Evolutionary conservation across 768 basidiomycete genomes (phyloP), one percentile per base, ranked within the genome.

Genomic region (Hygrophoropsis aurantiaca): DNA sequence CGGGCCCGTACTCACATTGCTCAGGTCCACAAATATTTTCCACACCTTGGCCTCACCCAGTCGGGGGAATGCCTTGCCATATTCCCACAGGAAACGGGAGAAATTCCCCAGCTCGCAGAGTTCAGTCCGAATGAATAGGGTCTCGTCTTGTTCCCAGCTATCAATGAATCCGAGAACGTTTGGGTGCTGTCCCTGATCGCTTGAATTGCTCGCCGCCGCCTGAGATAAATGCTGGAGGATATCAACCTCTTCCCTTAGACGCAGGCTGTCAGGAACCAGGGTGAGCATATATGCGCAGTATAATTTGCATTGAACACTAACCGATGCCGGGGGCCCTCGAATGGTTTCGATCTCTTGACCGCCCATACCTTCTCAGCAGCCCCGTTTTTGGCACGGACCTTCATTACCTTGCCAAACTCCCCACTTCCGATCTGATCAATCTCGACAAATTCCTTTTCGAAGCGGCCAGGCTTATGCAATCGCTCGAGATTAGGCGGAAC

Each of bases 21-120:
- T 86, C 51, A 98, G 74, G 67, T 98, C 95, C 42, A 82, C 84
- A 49, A 94, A 74, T 56, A 94, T 86, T 77, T 98, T 98, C 97
- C 97, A 99, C 40, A 95, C 87, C 53, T 91, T 78, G 20, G 85
- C 84, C 68, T 99, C 95, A 58, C 95, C 93, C 46, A 98, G 77
- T 52, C 79, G 75, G 49, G 90, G 90, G 71, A 88, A 90, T 30
- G 74, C 73, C 33, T 84, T 84, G 3, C 95, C 95, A 60, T 93
- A 93, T 68, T 91, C 87, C 77, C 87, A 87, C 55, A 99, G 72
- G 75, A 97, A 97, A 55, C 79, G 83, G 4, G 85, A 84, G 56
- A 99, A 81, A 69, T 92, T 97, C 52, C 97, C 97, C 57, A 88
- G 79, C 61, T 87, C 87, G 70, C 97, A 98, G 27, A 99, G 78